Conservation (phyloP, 2,329 filamentous ascomycete species). For the Neofusicoccum ribis region DNA sequence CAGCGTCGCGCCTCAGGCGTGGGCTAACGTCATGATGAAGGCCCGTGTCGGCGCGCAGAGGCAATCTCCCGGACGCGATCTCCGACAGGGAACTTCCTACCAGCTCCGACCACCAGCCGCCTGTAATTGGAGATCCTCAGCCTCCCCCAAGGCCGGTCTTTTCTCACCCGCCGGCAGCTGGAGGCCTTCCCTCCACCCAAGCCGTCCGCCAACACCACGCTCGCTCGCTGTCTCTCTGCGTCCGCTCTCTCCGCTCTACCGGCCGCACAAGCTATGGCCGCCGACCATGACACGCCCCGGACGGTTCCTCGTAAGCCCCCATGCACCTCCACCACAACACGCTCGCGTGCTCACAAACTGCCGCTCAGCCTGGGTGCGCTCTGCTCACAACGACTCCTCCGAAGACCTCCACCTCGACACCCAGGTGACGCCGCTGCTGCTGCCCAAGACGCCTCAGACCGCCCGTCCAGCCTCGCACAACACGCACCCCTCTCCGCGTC, state of each 20-base stretch:
- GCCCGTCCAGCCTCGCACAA: conserved; percentile 39
- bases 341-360: background rate
- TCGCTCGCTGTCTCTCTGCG: conserved; percentile 5
- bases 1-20: conserved; percentile 20
- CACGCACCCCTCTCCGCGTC: conserved; percentile 40
- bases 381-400: conserved; percentile 33
- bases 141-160: conserved; percentile 14
- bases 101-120: conserved; percentile 15
- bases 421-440: conserved; percentile 10
- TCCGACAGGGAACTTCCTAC: conserved; percentile 13
- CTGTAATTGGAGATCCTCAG: conserved; percentile 16
- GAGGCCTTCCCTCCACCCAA: conserved; percentile 9
- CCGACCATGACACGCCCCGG: conserved; percentile 8
- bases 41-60: background rate
- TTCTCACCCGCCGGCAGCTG: conserved; percentile 9
- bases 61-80: conserved; percentile 18
- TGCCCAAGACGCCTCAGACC: conserved; percentile 31
- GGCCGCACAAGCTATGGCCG: conserved; percentile 9
- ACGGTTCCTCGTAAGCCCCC: conserved; percentile 16
- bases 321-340: background rate
- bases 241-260: background rate
- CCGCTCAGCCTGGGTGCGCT: conserved; percentile 38
- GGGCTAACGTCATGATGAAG: conserved; percentile 8
- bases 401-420: conserved; percentile 7
- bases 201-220: background rate